Percentiles rank a stretch among this genome's conserved stretches.
Conservation (phyloP, 306 rosid species). For the Sindora glabra region DNA sequence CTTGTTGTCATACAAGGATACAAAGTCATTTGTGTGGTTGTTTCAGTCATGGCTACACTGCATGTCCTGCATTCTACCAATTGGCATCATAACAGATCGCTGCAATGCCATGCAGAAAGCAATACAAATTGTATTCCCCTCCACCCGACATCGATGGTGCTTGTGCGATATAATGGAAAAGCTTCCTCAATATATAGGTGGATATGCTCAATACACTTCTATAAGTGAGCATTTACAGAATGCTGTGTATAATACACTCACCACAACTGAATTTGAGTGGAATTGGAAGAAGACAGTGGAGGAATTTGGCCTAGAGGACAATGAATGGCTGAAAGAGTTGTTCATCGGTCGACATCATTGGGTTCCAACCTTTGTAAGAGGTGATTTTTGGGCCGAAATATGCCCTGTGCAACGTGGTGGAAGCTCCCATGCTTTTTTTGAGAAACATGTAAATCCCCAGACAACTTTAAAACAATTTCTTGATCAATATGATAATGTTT, state of each 20-base stretch:
- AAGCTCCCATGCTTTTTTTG: conserved; percentile 11
- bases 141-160: conserved; percentile 20
- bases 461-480: conserved; percentile 28
- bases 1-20: conserved; percentile 12
- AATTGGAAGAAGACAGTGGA: conserved; percentile 16
- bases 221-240: conserved; percentile 7
- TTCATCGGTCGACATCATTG: conserved; percentile 11
- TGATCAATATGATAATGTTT: conserved; percentile 16
- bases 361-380: conserved; percentile 20
- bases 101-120: conserved; percentile 24
- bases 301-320: conserved; percentile 14
- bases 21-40: conserved; percentile 15
- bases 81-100: conserved; percentile 19
- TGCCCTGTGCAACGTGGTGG: background rate
- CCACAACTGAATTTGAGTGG: conserved; percentile 19
- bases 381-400: conserved; percentile 28
- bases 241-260: conserved; percentile 5
- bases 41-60: conserved; percentile 16
- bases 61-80: conserved; percentile 18
- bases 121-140: conserved; percentile 8
- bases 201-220: background rate
- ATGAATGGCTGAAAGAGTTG: conserved; percentile 17
- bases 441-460: conserved; percentile 7
- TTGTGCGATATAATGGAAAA: conserved; percentile 19
- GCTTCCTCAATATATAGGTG: conserved; percentile 8